Evolutionary conservation across 345 rosid genomes (phyloP).

Genomic region (Rhizophora apiculata): DNA sequence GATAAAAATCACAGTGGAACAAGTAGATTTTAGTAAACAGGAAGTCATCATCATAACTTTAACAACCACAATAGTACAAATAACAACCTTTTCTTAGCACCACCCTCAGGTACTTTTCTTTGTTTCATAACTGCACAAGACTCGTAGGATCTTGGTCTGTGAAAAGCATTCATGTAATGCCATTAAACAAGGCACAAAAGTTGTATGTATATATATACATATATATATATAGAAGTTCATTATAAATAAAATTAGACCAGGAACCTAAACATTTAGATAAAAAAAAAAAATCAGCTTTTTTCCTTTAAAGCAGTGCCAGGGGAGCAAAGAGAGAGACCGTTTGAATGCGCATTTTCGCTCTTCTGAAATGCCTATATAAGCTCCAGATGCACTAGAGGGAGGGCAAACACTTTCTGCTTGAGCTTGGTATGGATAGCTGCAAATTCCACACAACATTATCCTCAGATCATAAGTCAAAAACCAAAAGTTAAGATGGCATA

Average conservation of each 20-base stretch:
- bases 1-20: neutral
- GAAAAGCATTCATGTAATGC: slow-evolving; percentile 14
- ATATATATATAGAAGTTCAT: neutral
- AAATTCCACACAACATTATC: slow-evolving; percentile 14
- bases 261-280: neutral
- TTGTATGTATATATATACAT: neutral
- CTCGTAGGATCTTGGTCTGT: slow-evolving; percentile 46
- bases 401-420: slow-evolving; percentile 38
- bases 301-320: neutral
- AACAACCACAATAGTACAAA: neutral
- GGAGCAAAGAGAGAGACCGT: slow-evolving; percentile 35
- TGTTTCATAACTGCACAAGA: slow-evolving; percentile 35
- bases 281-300: neutral
- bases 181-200: slow-evolving; percentile 4
- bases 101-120: slow-evolving; percentile 63
- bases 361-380: slow-evolving; percentile 25
- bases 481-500: neutral
- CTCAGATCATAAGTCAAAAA: slow-evolving; percentile 2
- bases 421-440: slow-evolving; percentile 38
- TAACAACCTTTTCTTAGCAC: slow-evolving; percentile 60
- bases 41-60: neutral
- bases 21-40: neutral
- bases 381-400: slow-evolving; percentile 32
- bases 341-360: slow-evolving; percentile 46
- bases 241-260: neutral